Evolutionary conservation across 768 basidiomycete genomes (phyloP), one percentile per base, ranked within the genome.

Genomic region (Tylopilus sp.): DNA sequence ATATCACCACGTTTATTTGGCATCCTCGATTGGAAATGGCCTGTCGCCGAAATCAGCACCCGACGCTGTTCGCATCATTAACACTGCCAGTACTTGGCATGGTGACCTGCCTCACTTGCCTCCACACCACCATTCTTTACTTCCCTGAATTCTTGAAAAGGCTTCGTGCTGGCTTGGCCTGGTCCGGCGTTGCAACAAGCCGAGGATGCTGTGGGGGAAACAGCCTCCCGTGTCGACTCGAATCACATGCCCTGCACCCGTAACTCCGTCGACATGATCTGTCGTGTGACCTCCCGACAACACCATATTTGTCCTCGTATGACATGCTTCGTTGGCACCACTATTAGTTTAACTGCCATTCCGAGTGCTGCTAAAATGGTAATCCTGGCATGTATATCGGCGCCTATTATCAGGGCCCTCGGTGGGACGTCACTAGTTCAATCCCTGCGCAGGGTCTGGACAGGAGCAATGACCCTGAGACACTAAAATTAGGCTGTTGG

Each of bases 1-100:
- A 47, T 21, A 47, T 43, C 22, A 31, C 6, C 13, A 28, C 59
- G 26, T 58, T 47, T 30, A 43, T 41, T 25, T 44, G 20, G 4
- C 22, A 40, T 35, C 39, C 44, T 18, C 21, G 36, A 30, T 48
- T 21, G 38, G 52, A 48, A 47, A 26, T 38, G 1, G 44, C 12
- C 22, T 25, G 21, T 53, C 12, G 25, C 11, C 21, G 17, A n/a
- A n/a, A n/a, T n/a, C n/a, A n/a, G n/a, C n/a, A n/a, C n/a, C n/a
- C 22, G 22, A 40, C 40, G 6, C 15, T 20, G 18, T 39, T 26
- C 18, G 38, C 35, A 36, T 11, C 35, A n/a, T 36, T 6, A 4
- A 20, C n/a, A 17, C n/a, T 38, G n/a, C 36, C n/a, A 11, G n/a
- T 10, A 39, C 18, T 7, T 39, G 30, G 30, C 30, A 10, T 31